Conservation (phyloP, 2,329 filamentous ascomycete species). For the Helotiales sp. region DNA sequence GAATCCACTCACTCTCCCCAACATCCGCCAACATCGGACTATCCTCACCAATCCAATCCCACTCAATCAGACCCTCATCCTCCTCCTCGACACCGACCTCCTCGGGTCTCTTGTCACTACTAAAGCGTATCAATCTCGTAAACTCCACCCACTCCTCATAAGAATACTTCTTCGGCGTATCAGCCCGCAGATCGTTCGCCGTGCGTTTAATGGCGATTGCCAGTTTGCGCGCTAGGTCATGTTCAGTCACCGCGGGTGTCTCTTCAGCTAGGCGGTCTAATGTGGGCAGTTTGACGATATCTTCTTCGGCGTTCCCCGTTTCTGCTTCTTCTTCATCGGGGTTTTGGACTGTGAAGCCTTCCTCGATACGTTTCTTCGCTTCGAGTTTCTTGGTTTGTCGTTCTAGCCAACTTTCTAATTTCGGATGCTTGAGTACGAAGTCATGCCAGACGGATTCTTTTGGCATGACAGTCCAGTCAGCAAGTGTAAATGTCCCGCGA, state of each 20-base stretch:
- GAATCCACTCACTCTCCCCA: conserved; percentile 69
- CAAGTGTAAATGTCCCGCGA: conserved; percentile 61
- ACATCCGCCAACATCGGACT: conserved; percentile 69
- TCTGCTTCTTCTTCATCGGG: conserved; percentile 40
- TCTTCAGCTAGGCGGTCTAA: conserved; percentile 51
- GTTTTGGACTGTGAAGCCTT: conserved; percentile 41
- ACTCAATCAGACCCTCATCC: conserved; percentile 64
- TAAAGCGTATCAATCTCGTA: conserved; percentile 65
- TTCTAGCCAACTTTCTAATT: conserved; percentile 47
- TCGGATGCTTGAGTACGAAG: conserved; percentile 54
- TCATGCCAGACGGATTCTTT: conserved; percentile 60
- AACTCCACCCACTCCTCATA: conserved; percentile 75
- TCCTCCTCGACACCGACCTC: conserved; percentile 52
- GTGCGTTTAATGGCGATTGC: conserved; percentile 60
- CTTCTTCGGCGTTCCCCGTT: conserved; percentile 14
- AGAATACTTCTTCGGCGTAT: conserved; percentile 57
- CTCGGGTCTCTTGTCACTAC: conserved; percentile 40
- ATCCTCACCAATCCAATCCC: conserved; percentile 75
- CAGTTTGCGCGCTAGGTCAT: conserved; percentile 59
- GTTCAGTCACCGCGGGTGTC: conserved; percentile 44
- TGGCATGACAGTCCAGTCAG: conserved; percentile 70
- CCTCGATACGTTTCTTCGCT: conserved; percentile 49
- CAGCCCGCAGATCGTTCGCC: conserved; percentile 56
- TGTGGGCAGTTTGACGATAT: conserved; percentile 7
- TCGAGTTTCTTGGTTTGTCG: conserved; percentile 47